Evolutionary conservation across 1,284 basidiomycete species (phyloP), one percentile per base, ranked within the genome.

Genomic region (Flammula alnicola): DNA sequence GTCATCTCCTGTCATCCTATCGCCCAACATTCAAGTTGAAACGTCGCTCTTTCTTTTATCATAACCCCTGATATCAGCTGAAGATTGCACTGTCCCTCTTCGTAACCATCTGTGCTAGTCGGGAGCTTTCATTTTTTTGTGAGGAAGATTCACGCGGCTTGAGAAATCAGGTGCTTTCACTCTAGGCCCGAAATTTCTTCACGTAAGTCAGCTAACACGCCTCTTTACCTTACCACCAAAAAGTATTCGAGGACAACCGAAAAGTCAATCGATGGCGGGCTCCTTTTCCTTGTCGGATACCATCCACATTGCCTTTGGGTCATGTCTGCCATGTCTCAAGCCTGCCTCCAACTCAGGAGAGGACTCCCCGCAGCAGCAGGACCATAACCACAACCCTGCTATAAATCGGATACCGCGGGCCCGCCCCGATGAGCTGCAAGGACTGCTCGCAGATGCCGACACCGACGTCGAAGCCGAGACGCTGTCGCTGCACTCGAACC

Each of bases 401-500:
- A 60, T 71, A 52, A 67, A 71, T 59, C 63, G 62, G 40, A 62
- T 75, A 9, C 66, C 68, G n/a, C 73, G 75, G 22, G 71, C 74
- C 22, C 72, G 74, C 31, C 67, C 75, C 10, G 80, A 80, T 59
- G 83, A 85, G 60, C 80, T 86, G 32, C 78, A 84, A 51, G 77
- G 82, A 14, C 76, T 86, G 14, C 74, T 86, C 49, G 60, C 68
- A n/a, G 66, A 63, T 9, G 47, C 52, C 17, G 67, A 71, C 72
- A 56, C 55, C 0, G 77, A 80, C 53, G 68, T 69, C 16, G 85
- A 86, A 51, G 80, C 75, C 10, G 82, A 84, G 57, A 75, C 77
- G 11, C 73, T 86, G 45, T 88, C 86, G 0, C 63, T 88, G 27
- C 84, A 87, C 62, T 86, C 85, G 3, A 83, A 85, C 60, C 61